These are phyloP conservation scores for Bipolaris cookei DNA, from an alignment of 2,329 filamentous ascomycete species.

Conservation along the genomic window DNA sequence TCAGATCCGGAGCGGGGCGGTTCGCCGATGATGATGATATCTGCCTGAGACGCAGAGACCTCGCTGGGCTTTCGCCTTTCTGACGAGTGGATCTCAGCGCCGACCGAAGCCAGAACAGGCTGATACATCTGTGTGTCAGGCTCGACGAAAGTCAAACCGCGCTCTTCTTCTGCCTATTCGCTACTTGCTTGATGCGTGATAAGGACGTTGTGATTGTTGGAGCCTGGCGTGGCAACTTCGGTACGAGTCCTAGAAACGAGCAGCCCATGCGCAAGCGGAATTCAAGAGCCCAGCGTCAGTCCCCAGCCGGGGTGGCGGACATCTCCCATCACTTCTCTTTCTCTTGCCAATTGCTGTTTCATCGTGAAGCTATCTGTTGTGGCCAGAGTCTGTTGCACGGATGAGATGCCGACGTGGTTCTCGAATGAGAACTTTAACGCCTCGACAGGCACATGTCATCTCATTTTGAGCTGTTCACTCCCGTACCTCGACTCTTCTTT, in stretches of 20 bases:
- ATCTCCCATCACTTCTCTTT: conserved; percentile 60
- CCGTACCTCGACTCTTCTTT: conserved; percentile 56
- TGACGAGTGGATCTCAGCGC: conserved; percentile 61
- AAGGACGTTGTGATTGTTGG: conserved; percentile 37
- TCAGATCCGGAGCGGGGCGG: conserved; percentile 49
- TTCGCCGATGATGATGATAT: conserved; percentile 40
- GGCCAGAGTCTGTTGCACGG: conserved; percentile 77
- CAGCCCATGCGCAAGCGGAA: conserved; percentile 21
- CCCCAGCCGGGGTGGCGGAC: conserved; percentile 57
- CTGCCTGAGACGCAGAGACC: conserved; percentile 52
- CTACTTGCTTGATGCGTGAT: conserved; percentile 42
- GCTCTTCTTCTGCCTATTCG: conserved; percentile 46
- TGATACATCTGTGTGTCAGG: conserved; percentile 55
- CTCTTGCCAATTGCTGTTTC: conserved; percentile 47
- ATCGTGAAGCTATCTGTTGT: conserved; percentile 62
- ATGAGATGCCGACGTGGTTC: conserved; percentile 75
- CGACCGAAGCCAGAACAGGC: conserved; percentile 36
- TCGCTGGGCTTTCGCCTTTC: conserved; percentile 64
- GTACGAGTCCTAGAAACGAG: conserved; percentile 19
- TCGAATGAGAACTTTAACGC: conserved; percentile 73
- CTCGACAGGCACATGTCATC: conserved; percentile 75
- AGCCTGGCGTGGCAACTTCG: conserved; percentile 47
- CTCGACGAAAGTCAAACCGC: conserved; percentile 38
- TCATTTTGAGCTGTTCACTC: conserved; percentile 57
- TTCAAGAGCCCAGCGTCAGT: conserved; percentile 60